Base-by-base conservation (phyloP, 768 basidiomycete genomes). In the Mycena rebaudengoi region DNA sequence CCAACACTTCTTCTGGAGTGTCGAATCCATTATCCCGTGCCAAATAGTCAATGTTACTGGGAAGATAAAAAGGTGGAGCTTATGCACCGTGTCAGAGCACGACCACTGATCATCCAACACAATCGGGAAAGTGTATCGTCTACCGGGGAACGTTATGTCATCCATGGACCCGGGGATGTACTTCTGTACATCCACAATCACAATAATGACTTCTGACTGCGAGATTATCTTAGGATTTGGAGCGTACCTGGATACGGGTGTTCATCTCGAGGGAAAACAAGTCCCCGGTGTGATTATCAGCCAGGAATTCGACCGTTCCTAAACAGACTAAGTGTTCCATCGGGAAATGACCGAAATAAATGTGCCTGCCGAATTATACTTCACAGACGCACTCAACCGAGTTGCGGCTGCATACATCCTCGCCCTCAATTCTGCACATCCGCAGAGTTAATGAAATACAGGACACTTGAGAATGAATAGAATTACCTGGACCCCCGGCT, bases 251-350 rank as follows among this genome's bases (percentile, higher is more conserved):
- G 44, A 90, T 83, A 10, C 89, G 81, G 0, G 88, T 87, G 64
- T 92, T 91, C 85, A 91, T 87, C 71, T 92, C 90, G 12, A 92
- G 78, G 62, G 91, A 92, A 76, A 81, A 90, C 74, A 88, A 90
- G 1, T 78, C 68, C 0, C 79, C 83, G 1, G 84, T 84, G 0
- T 74, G 56, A 41, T 87, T 81, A 64, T 88, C 83, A 7, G 88
- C 85, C 6, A 91, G 77, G 70, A 88, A 91, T 69, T 92, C 91
- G 16, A 91, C 83, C 0, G 89, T n/a, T n/a, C n/a, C n/a, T n/a
- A n/a, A n/a, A n/a, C n/a, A n/a, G n/a, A n/a, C n/a, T n/a, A n/a
- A n/a, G n/a, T n/a, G n/a, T n/a, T n/a, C n/a, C n/a, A n/a, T n/a
- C n/a, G n/a, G n/a, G n/a, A n/a, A n/a, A n/a, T n/a, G n/a, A n/a